Conservation (phyloP, 2,329 filamentous ascomycete species). For the Basipetospora chlamydospora region DNA sequence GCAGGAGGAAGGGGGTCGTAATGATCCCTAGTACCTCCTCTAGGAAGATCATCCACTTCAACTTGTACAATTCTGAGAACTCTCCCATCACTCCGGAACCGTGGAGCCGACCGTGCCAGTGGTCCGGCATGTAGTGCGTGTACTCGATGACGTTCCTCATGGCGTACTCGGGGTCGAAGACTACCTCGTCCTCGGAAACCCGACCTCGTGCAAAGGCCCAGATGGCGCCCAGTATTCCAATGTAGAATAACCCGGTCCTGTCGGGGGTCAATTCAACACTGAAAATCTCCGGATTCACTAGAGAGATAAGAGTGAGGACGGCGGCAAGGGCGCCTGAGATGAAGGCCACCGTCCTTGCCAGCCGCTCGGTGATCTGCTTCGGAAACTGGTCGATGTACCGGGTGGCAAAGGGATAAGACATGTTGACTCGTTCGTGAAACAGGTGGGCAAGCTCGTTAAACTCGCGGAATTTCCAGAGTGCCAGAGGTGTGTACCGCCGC, state of each 20-base stretch:
- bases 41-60: constrained; percentile 80
- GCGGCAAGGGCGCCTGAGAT: constrained; percentile 75
- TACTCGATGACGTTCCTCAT: constrained; percentile 81
- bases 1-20: constrained; percentile 77
- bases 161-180: constrained; percentile 85
- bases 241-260: constrained; percentile 79
- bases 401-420: constrained; percentile 88
- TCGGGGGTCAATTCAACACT: constrained; percentile 84
- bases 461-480: constrained; percentile 96
- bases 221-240: constrained; percentile 66
- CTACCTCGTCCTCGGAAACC: constrained; percentile 73
- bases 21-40: constrained; percentile 89
- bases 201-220: constrained; percentile 74
- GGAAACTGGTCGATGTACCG: constrained; percentile 93
- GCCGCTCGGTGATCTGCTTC: constrained; percentile 80
- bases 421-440: constrained; percentile 77
- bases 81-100: constrained; percentile 86
- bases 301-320: constrained; percentile 66
- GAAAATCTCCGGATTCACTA: constrained; percentile 85
- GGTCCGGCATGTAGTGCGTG: constrained; percentile 78
- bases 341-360: constrained; percentile 75
- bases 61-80: constrained; percentile 80
- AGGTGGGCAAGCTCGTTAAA: constrained; percentile 94
- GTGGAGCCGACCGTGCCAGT: constrained; percentile 83
- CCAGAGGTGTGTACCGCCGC: constrained; percentile 80